These are phyloP conservation scores for Parietichytrium sp. DNA, from an alignment of 108 stramenopile genomes.

Conservation along the genomic window DNA sequence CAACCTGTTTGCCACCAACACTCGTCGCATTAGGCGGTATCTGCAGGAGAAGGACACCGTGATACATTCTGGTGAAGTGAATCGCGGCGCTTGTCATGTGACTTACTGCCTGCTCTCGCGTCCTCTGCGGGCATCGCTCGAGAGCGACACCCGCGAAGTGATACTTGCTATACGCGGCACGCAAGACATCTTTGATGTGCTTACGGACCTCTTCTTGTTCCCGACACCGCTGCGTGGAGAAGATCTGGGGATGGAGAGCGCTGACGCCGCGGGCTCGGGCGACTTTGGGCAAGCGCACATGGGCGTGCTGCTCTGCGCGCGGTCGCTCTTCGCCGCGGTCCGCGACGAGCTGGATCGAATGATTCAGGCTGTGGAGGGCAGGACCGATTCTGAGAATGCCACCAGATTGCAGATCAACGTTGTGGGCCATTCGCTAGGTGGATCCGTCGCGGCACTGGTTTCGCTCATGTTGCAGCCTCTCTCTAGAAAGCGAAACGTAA, in stretches of 20 bases:
- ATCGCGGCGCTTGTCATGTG: slow-evolving; percentile 14
- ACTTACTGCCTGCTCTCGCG: slow-evolving; percentile 16
- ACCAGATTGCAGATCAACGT: neutral
- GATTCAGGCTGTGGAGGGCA: too few relatives aligned
- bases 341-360: neutral
- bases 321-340: neutral
- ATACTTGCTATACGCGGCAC: slow-evolving; percentile 19
- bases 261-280: neutral
- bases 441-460: slow-evolving; percentile 21
- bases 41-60: neutral
- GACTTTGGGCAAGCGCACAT: slow-evolving; percentile 4
- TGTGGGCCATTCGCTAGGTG: slow-evolving; percentile 6
- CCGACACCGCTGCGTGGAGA: neutral
- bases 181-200: neutral
- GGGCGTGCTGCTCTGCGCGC: neutral
- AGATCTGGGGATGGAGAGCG: slow-evolving; percentile 3
- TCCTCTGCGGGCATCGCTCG: too few relatives aligned
- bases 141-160: neutral
- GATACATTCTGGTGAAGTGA: neutral
- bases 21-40: neutral
- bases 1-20: neutral
- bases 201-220: slow-evolving; percentile 12
- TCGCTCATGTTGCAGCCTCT: neutral
- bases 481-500: too few relatives aligned
- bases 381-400: too few relatives aligned